A percentile compares a stretch with the other conserved stretches of the same genome.
Conservation (phyloP, 2,329 filamentous ascomycete species). For the Pseudogymnoascus sp. region DNA sequence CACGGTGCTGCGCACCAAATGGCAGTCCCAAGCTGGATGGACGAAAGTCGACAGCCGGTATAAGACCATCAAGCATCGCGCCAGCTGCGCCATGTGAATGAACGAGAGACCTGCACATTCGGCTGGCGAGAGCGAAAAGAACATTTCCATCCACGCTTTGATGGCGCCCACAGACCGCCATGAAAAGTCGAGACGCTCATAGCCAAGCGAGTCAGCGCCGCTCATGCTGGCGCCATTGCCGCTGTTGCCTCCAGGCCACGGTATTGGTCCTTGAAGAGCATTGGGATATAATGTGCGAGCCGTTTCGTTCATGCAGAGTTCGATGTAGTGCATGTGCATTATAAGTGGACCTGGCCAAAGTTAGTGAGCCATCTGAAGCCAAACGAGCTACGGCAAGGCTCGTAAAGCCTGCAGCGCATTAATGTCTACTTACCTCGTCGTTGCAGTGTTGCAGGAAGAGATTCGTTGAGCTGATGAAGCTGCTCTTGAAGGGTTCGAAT, state of each 20-base stretch:
- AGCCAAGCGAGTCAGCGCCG: constrained; percentile 18
- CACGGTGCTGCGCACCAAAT: constrained; percentile 29
- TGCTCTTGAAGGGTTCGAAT: constrained; percentile 27
- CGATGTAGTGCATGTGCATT: constrained; percentile 12
- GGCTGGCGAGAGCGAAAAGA: constrained; percentile 24
- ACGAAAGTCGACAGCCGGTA: constrained; percentile 31
- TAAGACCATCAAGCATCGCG: constrained; percentile 28
- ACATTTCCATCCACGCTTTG: constrained; percentile 29
- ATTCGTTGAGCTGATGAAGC: constrained; percentile 27
- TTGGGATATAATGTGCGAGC: constrained; percentile 23
- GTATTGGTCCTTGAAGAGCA: neutral
- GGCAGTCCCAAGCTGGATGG: constrained; percentile 33
- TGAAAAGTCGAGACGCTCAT: constrained; percentile 28
- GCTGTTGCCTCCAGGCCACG: too few species aligned
- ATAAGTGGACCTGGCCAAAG: constrained; percentile 14
- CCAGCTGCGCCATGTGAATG: constrained; percentile 32
- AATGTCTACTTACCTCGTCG: constrained; percentile 18
- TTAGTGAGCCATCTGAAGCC: neutral
- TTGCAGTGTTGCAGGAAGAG: constrained; percentile 21
- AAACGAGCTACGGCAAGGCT: constrained; percentile 8
- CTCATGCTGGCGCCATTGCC: constrained; percentile 10
- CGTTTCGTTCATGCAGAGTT: constrained; percentile 19
- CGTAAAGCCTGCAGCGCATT: neutral
- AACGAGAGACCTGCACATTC: constrained; percentile 29
- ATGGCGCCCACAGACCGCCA: constrained; percentile 30